Evolutionary conservation across 768 basidiomycete species (phyloP).

Genomic region (Dacryopinax spathularia): DNA sequence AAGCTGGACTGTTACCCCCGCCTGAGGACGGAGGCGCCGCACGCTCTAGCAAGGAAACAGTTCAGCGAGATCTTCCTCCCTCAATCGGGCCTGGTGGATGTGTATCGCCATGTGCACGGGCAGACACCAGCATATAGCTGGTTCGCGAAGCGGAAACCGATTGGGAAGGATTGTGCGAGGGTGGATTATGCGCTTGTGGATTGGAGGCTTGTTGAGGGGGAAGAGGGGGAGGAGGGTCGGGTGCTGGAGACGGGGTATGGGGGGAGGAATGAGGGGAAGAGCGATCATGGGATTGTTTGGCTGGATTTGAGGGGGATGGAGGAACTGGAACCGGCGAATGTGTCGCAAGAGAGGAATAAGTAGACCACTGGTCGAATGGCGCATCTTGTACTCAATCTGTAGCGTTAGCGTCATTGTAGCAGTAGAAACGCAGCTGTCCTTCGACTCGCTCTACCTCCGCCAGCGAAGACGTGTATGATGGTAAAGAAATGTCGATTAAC

Average conservation of each 20-base stretch:
- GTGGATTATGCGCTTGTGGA: constrained; percentile 14
- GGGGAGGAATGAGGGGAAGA: constrained; percentile 5
- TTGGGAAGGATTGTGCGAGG: constrained; percentile 11
- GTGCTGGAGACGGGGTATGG: constrained; percentile 4
- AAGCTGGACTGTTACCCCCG: constrained; percentile 12
- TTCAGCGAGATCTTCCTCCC: constrained; percentile 14
- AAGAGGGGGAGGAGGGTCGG: constrained; percentile 3
- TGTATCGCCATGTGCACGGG: constrained; percentile 10
- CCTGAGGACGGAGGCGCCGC: constrained; percentile 13
- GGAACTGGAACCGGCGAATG: background rate
- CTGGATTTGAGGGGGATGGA: background rate
- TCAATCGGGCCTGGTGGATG: constrained; percentile 10
- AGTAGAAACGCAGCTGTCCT: background rate
- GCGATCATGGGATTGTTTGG: constrained; percentile 10
- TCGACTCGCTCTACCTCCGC: background rate
- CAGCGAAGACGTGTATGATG: too few species aligned
- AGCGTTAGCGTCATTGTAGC: background rate
- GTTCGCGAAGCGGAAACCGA: constrained; percentile 12
- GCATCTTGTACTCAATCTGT: background rate
- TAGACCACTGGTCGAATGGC: background rate
- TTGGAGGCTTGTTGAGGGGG: background rate
- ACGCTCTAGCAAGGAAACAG: constrained; percentile 12
- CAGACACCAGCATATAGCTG: constrained; percentile 12
- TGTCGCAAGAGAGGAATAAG: background rate
- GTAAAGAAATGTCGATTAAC: too few species aligned